Conservation (phyloP, 228 moss, liverwort and hornwort species). For the Sphagnum fallax region DNA sequence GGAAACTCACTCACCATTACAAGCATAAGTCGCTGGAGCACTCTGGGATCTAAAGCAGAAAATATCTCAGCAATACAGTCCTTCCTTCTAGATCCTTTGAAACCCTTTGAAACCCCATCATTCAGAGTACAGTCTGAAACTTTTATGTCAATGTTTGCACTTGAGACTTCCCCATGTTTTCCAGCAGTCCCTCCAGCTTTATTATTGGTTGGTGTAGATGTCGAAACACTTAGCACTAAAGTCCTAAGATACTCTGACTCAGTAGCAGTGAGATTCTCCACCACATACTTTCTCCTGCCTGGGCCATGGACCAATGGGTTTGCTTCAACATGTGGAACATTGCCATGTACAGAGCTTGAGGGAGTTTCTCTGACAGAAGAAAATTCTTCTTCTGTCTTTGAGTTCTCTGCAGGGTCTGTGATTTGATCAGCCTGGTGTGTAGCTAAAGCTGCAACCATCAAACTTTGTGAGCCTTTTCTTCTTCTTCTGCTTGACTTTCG, state of each 20-base stretch:
- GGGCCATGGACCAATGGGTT: constrained; percentile 1
- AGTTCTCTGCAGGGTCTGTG: not conserved
- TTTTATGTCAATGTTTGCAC: not conserved
- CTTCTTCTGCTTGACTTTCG: constrained; percentile 10
- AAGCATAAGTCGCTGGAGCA: constrained; percentile 55
- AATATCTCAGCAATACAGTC: constrained; percentile 46
- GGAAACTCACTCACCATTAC: constrained; percentile 70
- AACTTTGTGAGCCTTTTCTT: constrained; percentile 6
- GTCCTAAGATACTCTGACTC: constrained; percentile 47
- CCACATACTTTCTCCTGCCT: not conserved
- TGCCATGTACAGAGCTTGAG: too few relatives aligned
- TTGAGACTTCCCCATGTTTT: not conserved
- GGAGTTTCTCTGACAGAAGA: too few relatives aligned
- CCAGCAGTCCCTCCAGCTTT: not conserved
- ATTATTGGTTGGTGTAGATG: constrained; percentile 11
- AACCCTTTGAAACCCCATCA: not conserved
- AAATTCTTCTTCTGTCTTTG: too few relatives aligned
- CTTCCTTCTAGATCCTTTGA: not conserved
- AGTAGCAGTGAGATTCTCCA: constrained; percentile 27
- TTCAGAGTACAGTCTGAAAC: not conserved
- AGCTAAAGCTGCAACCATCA: not conserved
- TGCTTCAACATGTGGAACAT: not conserved
- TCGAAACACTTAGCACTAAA: constrained; percentile 39
- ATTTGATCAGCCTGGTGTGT: not conserved
- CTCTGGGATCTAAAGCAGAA: constrained; percentile 30